Conservation (phyloP, 2,329 filamentous ascomycete genomes). For the Pseudovirgaria hyperparasitica region DNA sequence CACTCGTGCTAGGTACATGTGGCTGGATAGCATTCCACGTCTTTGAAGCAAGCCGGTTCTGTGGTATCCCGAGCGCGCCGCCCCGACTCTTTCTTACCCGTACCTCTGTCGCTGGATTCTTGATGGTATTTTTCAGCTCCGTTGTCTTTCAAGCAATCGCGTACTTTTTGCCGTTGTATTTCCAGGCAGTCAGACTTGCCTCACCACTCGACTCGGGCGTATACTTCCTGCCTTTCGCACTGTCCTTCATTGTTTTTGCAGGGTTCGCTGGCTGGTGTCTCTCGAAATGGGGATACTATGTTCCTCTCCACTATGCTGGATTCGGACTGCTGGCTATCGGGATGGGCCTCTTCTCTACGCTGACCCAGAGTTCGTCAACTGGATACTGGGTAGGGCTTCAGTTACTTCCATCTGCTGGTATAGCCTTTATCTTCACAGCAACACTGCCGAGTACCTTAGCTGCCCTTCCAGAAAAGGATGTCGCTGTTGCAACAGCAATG, state of each 20-base stretch:
- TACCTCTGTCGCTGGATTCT: too few species aligned
- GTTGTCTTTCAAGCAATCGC: too few species aligned
- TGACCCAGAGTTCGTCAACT: too few species aligned
- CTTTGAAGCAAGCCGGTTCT: constrained; percentile 20
- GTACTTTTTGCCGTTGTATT: too few species aligned
- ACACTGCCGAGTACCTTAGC: constrained; percentile 4
- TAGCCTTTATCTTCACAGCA: constrained; percentile 2
- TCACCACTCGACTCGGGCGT: too few species aligned
- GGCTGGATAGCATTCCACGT: constrained; percentile 23
- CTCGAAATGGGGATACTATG: constrained; percentile 2
- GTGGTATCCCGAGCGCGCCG: too few species aligned
- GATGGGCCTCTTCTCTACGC: constrained; percentile 1
- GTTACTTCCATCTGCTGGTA: constrained; percentile 4
- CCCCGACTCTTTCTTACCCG: too few species aligned
- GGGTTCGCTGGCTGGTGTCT: too few species aligned
- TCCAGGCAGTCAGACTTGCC: too few species aligned
- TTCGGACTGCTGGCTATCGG: constrained; percentile 1
- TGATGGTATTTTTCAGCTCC: too few species aligned
- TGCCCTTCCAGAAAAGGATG: constrained; percentile 4
- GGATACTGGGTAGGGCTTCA: constrained; percentile 6
- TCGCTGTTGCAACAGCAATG: constrained; percentile 4
- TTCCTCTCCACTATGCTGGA: constrained; percentile 2
- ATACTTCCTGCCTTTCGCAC: constrained; percentile 9
- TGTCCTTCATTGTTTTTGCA: constrained; percentile 1
- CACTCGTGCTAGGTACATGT: constrained; percentile 29